Conservation (phyloP, 2,329 filamentous ascomycete species). For the Raffaelea deltoideospora region DNA sequence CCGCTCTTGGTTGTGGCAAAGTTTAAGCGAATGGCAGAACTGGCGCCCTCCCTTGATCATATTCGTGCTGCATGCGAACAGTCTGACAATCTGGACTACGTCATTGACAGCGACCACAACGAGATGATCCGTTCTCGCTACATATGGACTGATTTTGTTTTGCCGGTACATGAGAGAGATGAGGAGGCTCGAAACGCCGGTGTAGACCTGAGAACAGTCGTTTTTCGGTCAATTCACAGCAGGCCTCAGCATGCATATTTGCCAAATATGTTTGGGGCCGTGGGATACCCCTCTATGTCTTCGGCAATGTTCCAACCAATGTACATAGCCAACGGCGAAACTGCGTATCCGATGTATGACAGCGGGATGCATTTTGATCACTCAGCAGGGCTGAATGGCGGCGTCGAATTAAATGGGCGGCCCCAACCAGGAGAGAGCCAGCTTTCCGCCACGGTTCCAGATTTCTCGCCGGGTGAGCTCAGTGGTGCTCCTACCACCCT, state of each 20-base stretch:
- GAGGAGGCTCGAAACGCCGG: constrained; percentile 61
- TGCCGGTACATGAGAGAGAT: constrained; percentile 57
- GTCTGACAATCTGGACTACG: constrained; percentile 59
- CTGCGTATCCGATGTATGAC: constrained; percentile 15
- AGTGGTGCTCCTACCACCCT: constrained; percentile 12
- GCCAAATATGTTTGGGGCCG: constrained; percentile 15
- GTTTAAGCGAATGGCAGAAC: constrained; percentile 71
- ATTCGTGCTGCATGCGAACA: constrained; percentile 62
- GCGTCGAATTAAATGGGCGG: constrained; percentile 22
- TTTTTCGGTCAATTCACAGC: constrained; percentile 16
- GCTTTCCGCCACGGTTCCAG: constrained; percentile 47
- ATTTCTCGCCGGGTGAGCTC: constrained; percentile 33
- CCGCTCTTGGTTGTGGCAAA: constrained; percentile 60
- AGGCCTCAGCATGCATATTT: constrained; percentile 7
- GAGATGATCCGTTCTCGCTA: constrained; percentile 64
- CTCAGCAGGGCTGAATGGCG: constrained; percentile 13
- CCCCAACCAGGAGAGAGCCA: constrained; percentile 27
- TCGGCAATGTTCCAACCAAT: constrained; percentile 11
- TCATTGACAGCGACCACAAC: constrained; percentile 57
- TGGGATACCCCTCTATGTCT: constrained; percentile 12
- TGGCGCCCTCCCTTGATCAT: constrained; percentile 58
- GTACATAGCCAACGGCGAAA: constrained; percentile 14
- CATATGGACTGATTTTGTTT: constrained; percentile 67
- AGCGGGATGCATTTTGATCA: not conserved
- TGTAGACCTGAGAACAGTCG: constrained; percentile 16